phyloP scores from a whole-genome alignment of 2,329 filamentous ascomycete species.

The Incumbomyces lentus region DNA sequence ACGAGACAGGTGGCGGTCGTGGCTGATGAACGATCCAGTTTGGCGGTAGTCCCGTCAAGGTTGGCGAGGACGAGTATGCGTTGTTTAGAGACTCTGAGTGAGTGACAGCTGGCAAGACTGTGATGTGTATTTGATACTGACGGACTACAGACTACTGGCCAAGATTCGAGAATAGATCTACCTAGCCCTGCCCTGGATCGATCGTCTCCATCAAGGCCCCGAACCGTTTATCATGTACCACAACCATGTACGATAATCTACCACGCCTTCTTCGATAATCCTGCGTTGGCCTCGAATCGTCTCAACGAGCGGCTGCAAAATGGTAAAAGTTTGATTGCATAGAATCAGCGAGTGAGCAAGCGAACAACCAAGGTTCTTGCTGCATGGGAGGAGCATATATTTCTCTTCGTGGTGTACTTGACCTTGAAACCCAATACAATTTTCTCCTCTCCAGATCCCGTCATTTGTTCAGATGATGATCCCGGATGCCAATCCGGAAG shows the following conservation, averaged over 20 bases:
- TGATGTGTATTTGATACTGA: not conserved
- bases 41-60: slow-evolving; percentile 89
- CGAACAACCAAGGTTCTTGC: not conserved
- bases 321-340: slow-evolving; percentile 5
- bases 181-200: not conserved
- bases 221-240: slow-evolving; percentile 2
- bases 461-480: no score
- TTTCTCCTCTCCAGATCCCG: slow-evolving; percentile 4
- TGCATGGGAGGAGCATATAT: slow-evolving; percentile 1
- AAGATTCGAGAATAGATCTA: slow-evolving; percentile 93
- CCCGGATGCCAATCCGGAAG: no score
- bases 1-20: not conserved
- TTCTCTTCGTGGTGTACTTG: not conserved
- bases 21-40: slow-evolving; percentile 48
- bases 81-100: slow-evolving; percentile 98
- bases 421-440: not conserved
- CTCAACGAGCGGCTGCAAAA: not conserved
- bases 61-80: slow-evolving; percentile 91
- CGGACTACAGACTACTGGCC: slow-evolving; percentile 64
- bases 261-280: not conserved
- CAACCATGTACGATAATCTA: slow-evolving; percentile 4
- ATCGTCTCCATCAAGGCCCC: not conserved
- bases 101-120: slow-evolving; percentile 33
- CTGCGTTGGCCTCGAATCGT: not conserved
- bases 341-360: not conserved